Evolutionary conservation across 2,329 filamentous ascomycete species (phyloP), one percentile per base, ranked within the genome.

Genomic region (Dryadomyces quercivorus): DNA sequence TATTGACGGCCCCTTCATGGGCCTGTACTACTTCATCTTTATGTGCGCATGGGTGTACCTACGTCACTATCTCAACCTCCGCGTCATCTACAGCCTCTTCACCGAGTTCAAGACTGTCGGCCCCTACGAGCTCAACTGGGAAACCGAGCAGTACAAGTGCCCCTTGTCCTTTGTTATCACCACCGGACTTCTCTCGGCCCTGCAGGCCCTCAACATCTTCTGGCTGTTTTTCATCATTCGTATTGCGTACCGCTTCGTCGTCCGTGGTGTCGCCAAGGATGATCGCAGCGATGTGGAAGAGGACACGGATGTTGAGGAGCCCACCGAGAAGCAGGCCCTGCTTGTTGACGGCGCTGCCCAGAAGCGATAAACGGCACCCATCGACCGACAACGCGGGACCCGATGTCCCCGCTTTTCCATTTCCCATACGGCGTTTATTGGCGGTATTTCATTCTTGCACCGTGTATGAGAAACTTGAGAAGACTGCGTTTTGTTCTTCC

Each of bases 21-120:
- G 77, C 0, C 89, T 88, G 16, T 95, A 92, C 73, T 96, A 93
- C 70, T 81, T 80, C 65, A 61, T 86, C 61, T 96, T 95, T 73
- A 85, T 94, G 68, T 73, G 73, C 60, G 75, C 85, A 57, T 97
- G 91, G 91, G 82, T 89, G 64, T 96, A 97, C 73, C 74, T 92
- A 59, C 88, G 91, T 54, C 91, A 97, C 71, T 88, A 83, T 70
- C 75, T 90, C 66, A 92, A 92, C 72, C 76, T 92, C 51, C 75
- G 76, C 64, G 89, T 93, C 68, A 76, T 93, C 63, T 82, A 74
- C 69, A 87, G 85, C 40, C 77, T 90, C 57, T 80, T 90, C 63
- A 87, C 82, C 62, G 81, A 89, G 64, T 90, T 88, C 71, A 74
- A 77, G 62, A 88, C 83, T 45, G 73, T 91, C 55, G 87, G 86